Evolutionary conservation across 805 yeast genomes (phyloP).

Genomic region (Candida endomychidarum): DNA sequence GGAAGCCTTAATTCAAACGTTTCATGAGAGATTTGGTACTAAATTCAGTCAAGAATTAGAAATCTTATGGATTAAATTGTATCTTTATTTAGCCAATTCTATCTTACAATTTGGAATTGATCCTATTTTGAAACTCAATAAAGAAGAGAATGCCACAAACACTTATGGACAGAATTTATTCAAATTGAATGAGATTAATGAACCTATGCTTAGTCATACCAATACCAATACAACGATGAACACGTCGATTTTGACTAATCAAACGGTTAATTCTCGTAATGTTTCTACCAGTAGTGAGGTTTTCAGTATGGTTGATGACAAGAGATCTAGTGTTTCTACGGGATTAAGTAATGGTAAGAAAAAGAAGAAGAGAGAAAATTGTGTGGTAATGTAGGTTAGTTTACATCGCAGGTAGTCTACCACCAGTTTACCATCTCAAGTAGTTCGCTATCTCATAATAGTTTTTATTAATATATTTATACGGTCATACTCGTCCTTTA

Average conservation of each 20-base stretch:
- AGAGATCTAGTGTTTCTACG: constrained; percentile 13
- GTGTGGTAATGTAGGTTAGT: constrained; percentile 19
- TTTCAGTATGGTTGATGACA: constrained; percentile 13
- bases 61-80: constrained; percentile 68
- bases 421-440: too few species aligned
- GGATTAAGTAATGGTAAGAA: constrained; percentile 8
- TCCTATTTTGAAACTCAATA: constrained; percentile 33
- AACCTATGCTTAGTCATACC: background rate
- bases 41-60: constrained; percentile 61
- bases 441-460: too few species aligned
- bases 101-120: constrained; percentile 61
- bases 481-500: too few species aligned
- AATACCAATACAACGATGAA: background rate
- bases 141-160: constrained; percentile 4
- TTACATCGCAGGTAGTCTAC: too few species aligned
- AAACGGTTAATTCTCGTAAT: background rate
- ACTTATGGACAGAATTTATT: constrained; percentile 3
- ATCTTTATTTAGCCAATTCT: constrained; percentile 66
- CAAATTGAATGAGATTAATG: constrained; percentile 12
- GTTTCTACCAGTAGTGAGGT: constrained; percentile 10
- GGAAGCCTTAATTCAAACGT: constrained; percentile 64
- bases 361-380: constrained; percentile 21
- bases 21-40: constrained; percentile 58
- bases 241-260: background rate
- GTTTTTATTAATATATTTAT: too few species aligned